Base-by-base conservation (phyloP, 495 filamentous ascomycete genomes). In the Penicillium samsonianum region DNA sequence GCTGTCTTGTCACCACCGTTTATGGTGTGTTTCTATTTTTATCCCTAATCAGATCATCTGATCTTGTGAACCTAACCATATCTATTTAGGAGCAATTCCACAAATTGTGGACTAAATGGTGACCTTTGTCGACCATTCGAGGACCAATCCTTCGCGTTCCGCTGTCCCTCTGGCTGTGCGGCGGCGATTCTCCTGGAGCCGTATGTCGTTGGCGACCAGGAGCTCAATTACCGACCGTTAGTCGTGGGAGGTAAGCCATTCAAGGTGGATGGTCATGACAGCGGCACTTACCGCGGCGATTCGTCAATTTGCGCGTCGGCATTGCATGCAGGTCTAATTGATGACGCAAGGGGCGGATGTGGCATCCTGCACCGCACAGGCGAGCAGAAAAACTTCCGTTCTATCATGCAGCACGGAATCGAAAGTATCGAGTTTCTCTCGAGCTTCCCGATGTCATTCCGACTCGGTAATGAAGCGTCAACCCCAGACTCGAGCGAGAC, bases 231-330 rank as follows among this genome's bases (percentile, higher is more conserved):
- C 58, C 71, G 73, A 19, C 80, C 79, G 0, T 72, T 91, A 10
- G 84, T 94, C 0, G 78, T 93, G 22, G 90, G 90, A 12, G 89
- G 88, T 0, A 81, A 82, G 16, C 60, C 80, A 2, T 70, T 75
- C n/a, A 70, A 73, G 3, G 57, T 70, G 12, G 69, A 69, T 37
- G 69, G 72, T 11, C 65, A 67, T 23, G 57, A 46, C 16, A 58
- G 71, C 45, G 71, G 81, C 0, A 62, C 84, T 20, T 94, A 94
- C 69, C 82, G 90, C 14, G 86, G 87, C 5, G 90, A 93, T 63
- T 92, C 89, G 2, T 87, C 87, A 53, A 85, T 92, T 58, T 93
- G 90, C 65, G 80, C 80, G 12, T 74, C 89, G 7, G 89, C 89
- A 16, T 80, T 93, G 26, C 90, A 93, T 71, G 82, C 88, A 9